Evolutionary conservation across 2,329 filamentous ascomycete species (phyloP).

Genomic region (Graphium sp.): DNA sequence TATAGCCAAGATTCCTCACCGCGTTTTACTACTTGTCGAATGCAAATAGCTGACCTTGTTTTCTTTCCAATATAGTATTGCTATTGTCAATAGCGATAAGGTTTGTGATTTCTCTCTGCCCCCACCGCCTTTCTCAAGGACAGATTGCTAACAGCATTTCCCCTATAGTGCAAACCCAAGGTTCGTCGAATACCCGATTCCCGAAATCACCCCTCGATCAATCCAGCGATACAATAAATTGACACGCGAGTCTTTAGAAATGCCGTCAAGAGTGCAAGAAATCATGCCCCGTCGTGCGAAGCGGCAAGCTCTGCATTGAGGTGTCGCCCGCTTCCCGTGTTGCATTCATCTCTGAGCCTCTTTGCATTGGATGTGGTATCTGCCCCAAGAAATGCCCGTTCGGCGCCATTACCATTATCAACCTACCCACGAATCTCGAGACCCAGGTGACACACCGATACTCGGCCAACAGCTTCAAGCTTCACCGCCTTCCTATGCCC

Average conservation of each 20-base stretch:
- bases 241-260: conserved; percentile 45
- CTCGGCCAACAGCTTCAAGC: conserved; percentile 98
- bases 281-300: conserved; percentile 91
- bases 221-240: not conserved
- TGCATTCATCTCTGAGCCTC: conserved; percentile 90
- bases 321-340: conserved; percentile 78
- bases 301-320: conserved; percentile 95
- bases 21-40: conserved; percentile 11
- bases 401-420: conserved; percentile 98
- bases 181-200: conserved; percentile 24
- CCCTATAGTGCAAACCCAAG: conserved; percentile 83
- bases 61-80: conserved; percentile 49
- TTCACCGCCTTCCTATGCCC: conserved; percentile 91
- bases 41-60: conserved; percentile 1
- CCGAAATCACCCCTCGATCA: not conserved
- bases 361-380: conserved; percentile 98
- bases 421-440: conserved; percentile 97
- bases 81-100: conserved; percentile 98
- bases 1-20: too few relatives aligned
- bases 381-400: conserved; percentile 99
- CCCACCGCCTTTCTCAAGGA: conserved; percentile 4
- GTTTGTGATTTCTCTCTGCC: conserved; percentile 26
- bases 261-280: conserved; percentile 99
- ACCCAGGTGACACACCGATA: conserved; percentile 97
- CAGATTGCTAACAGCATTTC: too few relatives aligned